These are phyloP conservation scores for Yamadazyma akitaensis DNA, from an alignment of 805 yeast genomes.

Conservation along the genomic window DNA sequence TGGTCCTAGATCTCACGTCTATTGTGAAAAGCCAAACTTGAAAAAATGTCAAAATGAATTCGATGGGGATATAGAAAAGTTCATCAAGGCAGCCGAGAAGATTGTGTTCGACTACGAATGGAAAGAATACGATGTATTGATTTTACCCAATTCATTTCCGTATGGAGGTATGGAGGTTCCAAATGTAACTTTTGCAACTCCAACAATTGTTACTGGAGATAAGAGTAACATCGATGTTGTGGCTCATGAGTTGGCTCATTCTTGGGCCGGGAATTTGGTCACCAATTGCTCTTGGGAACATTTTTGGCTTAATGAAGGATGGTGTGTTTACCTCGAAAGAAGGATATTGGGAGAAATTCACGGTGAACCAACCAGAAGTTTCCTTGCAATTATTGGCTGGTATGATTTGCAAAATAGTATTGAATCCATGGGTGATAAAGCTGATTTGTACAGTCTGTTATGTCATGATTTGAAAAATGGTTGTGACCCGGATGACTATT, in stretches of 20 bases:
- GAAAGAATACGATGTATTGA: slow-evolving; percentile 76
- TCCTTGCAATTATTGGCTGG: slow-evolving; percentile 88
- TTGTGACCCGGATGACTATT: slow-evolving; percentile 85
- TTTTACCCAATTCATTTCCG: slow-evolving; percentile 75
- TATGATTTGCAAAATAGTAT: slow-evolving; percentile 68
- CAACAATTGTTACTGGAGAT: slow-evolving; percentile 82
- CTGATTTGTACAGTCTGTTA: slow-evolving; percentile 54
- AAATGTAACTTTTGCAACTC: slow-evolving; percentile 85
- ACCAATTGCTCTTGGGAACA: slow-evolving; percentile 92
- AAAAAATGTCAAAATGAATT: slow-evolving; percentile 76
- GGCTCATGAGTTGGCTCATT: slow-evolving; percentile 91
- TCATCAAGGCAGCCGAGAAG: slow-evolving; percentile 73
- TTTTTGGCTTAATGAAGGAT: slow-evolving; percentile 93
- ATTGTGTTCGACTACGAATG: slow-evolving; percentile 80
- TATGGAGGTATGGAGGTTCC: slow-evolving; percentile 97
- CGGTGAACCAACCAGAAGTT: slow-evolving; percentile 75
- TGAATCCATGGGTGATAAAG: slow-evolving; percentile 55
- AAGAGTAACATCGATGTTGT: slow-evolving; percentile 83
- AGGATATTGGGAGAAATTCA: slow-evolving; percentile 75
- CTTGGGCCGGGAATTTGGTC: slow-evolving; percentile 90
- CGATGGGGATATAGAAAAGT: slow-evolving; percentile 73
- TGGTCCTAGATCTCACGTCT: slow-evolving; percentile 86
- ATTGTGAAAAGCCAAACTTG: slow-evolving; percentile 69
- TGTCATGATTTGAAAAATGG: slow-evolving; percentile 68
- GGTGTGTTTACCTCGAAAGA: slow-evolving; percentile 92